Conservation (phyloP, 164 flowering plant species). For the Magnolia officinalis region DNA sequence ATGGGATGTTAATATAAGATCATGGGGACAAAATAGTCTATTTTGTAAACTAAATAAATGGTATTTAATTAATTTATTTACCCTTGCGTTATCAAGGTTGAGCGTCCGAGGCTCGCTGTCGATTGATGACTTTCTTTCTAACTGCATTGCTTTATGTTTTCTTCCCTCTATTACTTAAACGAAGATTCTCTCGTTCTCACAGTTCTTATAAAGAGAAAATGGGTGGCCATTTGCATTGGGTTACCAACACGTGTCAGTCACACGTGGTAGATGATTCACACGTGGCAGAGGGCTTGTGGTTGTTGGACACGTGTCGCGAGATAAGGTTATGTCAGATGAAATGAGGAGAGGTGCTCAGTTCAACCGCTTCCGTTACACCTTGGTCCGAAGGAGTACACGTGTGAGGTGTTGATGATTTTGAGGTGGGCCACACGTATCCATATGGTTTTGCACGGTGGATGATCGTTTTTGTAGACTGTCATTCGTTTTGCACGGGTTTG, state of each 20-base stretch:
- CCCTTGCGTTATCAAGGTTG: slow-evolving; percentile 44
- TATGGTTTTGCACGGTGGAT: no score
- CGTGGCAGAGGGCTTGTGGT: background rate
- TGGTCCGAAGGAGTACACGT: no score
- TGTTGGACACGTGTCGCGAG: background rate
- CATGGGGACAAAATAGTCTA: background rate
- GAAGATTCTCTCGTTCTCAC: background rate
- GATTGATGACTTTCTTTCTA: slow-evolving; percentile 44
- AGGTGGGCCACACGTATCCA: no score
- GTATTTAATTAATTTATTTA: slow-evolving; percentile 9
- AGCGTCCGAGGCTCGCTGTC: slow-evolving; percentile 58
- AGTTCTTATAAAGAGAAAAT: background rate
- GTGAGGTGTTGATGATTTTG: no score
- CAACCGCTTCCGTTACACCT: no score
- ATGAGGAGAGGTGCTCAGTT: no score
- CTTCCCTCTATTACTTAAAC: slow-evolving; percentile 6
- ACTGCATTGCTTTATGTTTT: background rate
- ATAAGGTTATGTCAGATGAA: background rate
- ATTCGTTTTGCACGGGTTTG: no score
- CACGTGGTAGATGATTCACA: background rate
- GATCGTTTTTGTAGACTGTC: no score
- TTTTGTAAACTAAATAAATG: background rate
- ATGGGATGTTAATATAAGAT: background rate
- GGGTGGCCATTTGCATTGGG: background rate
- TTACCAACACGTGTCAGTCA: background rate